These are phyloP conservation scores for Eucalyptus lansdowneana DNA, from an alignment of 345 rosid species.

Conservation along the genomic window DNA sequence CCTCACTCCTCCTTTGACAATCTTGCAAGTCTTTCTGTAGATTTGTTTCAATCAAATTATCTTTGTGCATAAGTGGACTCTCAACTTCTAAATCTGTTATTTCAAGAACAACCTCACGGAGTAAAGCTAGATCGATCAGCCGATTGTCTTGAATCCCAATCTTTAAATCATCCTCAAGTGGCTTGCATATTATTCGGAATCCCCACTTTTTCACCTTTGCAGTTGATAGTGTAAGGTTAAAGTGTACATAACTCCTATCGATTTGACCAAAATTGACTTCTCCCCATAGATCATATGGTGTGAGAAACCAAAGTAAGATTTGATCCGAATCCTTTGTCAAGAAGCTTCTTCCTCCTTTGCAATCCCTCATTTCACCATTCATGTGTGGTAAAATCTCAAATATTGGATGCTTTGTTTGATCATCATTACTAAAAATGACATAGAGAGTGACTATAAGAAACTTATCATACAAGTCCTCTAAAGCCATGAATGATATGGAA, in stretches of 20 bases:
- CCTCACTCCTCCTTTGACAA: neutral
- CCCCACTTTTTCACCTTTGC: neutral
- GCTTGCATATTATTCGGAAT: neutral
- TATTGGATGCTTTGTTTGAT: accelerated
- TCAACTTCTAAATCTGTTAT: neutral
- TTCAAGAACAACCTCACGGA: neutral
- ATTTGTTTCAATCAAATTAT: neutral
- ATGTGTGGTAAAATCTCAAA: neutral
- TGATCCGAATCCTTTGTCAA: neutral
- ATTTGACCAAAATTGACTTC: neutral
- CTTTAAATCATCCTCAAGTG: neutral
- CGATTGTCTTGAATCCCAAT: neutral
- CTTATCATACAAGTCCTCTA: too few species aligned
- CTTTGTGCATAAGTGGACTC: neutral
- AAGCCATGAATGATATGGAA: too few species aligned
- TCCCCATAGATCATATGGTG: neutral
- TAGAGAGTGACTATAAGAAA: accelerated
- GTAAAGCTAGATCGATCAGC: neutral
- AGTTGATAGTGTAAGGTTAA: neutral
- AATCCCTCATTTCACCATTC: neutral
- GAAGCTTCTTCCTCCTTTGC: neutral
- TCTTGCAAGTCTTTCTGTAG: neutral
- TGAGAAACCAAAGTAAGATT: neutral
- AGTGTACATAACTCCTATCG: neutral
- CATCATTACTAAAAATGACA: too few species aligned